Conservation (phyloP, 2,329 filamentous ascomycete genomes). For the Chaetomiaceae sp. region DNA sequence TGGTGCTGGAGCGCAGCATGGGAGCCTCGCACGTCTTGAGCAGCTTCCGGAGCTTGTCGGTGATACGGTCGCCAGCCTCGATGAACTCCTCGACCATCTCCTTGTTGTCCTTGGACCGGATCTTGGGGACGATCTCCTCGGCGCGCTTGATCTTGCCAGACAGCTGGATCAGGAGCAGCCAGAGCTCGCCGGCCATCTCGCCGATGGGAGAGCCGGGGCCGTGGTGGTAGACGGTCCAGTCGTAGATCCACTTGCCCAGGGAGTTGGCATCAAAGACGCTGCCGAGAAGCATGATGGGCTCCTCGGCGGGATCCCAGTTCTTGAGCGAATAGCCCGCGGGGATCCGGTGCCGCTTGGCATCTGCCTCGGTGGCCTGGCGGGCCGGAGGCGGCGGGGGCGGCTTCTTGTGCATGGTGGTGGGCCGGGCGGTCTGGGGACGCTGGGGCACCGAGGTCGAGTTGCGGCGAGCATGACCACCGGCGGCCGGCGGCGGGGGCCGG, state of each 20-base stretch:
- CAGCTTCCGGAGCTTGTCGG: slow-evolving; percentile 75
- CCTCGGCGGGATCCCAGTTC: slow-evolving; percentile 95
- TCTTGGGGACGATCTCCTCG: slow-evolving; percentile 68
- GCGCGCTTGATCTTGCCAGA: slow-evolving; percentile 90
- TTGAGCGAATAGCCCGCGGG: slow-evolving; percentile 89
- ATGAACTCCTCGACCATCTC: slow-evolving; percentile 90
- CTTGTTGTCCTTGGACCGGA: slow-evolving; percentile 66
- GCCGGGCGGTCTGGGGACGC: slow-evolving; percentile 49
- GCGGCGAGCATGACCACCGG: slow-evolving; percentile 40
- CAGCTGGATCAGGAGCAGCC: slow-evolving; percentile 90
- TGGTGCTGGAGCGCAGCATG: slow-evolving; percentile 70
- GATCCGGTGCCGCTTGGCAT: slow-evolving; percentile 65
- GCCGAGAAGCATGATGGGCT: slow-evolving; percentile 88
- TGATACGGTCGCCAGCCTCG: slow-evolving; percentile 79
- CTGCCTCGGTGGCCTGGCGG: slow-evolving; percentile 52
- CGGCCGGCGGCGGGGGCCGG: slow-evolving; percentile 33
- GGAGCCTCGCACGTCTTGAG: slow-evolving; percentile 89
- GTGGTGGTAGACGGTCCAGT: slow-evolving; percentile 94
- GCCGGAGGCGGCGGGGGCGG: slow-evolving; percentile 31
- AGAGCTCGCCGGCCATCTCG: slow-evolving; percentile 89
- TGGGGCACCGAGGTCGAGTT: slow-evolving; percentile 47
- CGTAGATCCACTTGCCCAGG: slow-evolving; percentile 98
- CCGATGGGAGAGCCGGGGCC: slow-evolving; percentile 77
- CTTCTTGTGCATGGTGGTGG: slow-evolving; percentile 38
- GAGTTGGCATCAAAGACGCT: slow-evolving; percentile 98